phyloP scores from a whole-genome alignment of 2,329 filamentous ascomycete species.

The Setomelanomma holmii region DNA sequence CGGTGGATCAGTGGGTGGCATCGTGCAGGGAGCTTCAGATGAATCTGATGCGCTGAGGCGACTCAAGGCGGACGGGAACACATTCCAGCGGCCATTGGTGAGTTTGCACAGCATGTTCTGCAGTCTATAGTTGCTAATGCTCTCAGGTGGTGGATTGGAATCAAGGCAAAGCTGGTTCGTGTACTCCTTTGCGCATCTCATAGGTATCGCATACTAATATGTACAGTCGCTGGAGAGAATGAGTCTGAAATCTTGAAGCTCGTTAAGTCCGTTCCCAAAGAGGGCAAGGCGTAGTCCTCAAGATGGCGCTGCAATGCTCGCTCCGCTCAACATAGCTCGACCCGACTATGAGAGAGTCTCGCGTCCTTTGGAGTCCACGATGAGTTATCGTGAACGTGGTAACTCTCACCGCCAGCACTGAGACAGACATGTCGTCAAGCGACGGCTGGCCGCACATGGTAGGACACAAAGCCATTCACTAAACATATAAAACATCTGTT shows the following conservation, averaged over 20 bases:
- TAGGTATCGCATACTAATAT: too few relatives aligned
- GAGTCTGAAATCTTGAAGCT: conserved; percentile 90
- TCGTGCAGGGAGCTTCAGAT: conserved; percentile 77
- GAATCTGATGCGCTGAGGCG: conserved; percentile 80
- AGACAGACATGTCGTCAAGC: conserved; percentile 7
- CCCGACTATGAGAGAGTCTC: too few relatives aligned
- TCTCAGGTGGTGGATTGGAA: conserved; percentile 81
- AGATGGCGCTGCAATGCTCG: too few relatives aligned
- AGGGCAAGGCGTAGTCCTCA: conserved; percentile 35
- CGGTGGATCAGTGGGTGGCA: conserved; percentile 63
- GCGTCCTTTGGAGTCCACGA: too few relatives aligned
- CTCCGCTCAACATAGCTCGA: too few relatives aligned
- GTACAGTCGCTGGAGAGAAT: conserved; percentile 70
- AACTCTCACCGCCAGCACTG: not conserved
- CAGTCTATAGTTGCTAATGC: not conserved
- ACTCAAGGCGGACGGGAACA: conserved; percentile 72
- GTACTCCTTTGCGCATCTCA: too few relatives aligned
- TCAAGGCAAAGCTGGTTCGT: conserved; percentile 76
- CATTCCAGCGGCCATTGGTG: conserved; percentile 80
- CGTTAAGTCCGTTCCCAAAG: conserved; percentile 65
- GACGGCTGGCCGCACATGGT: conserved; percentile 25
- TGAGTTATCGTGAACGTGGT: too few relatives aligned
- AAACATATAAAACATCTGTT: too few relatives aligned
- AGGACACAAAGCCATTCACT: conserved; percentile 1
- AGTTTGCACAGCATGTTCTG: conserved; percentile 35